Evolutionary conservation across 2,329 filamentous ascomycete species (phyloP), one percentile per base, ranked within the genome.

Genomic region (Venturia asperata): DNA sequence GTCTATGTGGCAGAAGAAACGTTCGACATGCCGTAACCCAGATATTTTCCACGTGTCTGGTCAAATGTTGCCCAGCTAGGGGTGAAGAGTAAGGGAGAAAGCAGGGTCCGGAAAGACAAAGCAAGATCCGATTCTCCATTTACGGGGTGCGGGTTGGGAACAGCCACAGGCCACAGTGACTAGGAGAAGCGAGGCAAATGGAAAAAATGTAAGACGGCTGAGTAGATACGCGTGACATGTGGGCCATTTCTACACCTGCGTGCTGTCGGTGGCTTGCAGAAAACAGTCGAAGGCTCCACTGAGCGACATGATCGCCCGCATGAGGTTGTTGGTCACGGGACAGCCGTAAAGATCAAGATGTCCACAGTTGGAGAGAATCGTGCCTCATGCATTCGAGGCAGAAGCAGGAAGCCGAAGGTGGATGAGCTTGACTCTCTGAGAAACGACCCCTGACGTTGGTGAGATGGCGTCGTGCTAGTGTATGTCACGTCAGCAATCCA

Each of bases 241-340:
- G 49, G 49, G 49, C 34, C 3, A 19, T 30, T 17, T 56, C 24
- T 34, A 19, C 24, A 21, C 30, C 3, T 34, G 30, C 30, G 6
- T 34, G 30, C 30, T 55, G 24, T 56, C 24, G 9, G 24, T 17
- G 10, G 13, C 49, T 21, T 30, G 49, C 52, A 58, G 27, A 58
- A 13, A 13, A 24, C 37, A 27, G 27, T 58, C 37, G 3, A 58
- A 17, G 52, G 10, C 27, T 19, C 30, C 30, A 37, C 27, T 37
- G 15, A 37, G 13, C 27, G 52, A 58, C 27, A 34, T 58, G 30
- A 3, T 9, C 39, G 30, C 27, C 27, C 27, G 52, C 52, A 39
- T 34, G 52, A 37, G 52, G 27, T 58, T 34, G 17, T 3, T 58
- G 52, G 52, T 58, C 52, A 58, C 5, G 52, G 30, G 52, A 58